These are phyloP conservation scores for Euphorbia peplus DNA, from an alignment of 345 rosid genomes.

Conservation along the genomic window DNA sequence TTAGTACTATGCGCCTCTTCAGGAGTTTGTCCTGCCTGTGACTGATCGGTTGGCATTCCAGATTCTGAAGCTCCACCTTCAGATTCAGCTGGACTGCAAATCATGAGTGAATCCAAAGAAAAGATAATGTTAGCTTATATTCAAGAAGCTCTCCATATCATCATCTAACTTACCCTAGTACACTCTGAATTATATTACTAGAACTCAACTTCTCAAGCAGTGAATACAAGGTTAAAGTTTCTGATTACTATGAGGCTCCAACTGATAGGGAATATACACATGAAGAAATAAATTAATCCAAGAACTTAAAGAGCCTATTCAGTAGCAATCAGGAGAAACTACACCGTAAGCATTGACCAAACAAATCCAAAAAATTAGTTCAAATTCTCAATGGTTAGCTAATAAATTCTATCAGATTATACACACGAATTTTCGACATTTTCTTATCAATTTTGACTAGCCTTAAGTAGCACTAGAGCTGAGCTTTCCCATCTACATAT, in stretches of 20 bases:
- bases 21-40: conserved; percentile 31
- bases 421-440: background rate
- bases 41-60: conserved; percentile 42
- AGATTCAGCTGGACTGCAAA: conserved; percentile 54
- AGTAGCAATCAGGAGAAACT: background rate
- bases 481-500: background rate
- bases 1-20: conserved; percentile 42
- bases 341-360: background rate
- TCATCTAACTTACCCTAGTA: background rate
- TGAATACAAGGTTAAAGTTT: background rate
- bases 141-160: background rate
- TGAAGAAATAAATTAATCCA: background rate
- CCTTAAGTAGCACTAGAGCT: background rate
- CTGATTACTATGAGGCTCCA: background rate
- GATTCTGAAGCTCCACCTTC: conserved; percentile 47
- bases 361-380: background rate
- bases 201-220: background rate
- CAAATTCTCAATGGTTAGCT: background rate
- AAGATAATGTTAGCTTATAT: background rate
- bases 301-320: background rate
- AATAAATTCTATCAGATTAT: background rate
- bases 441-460: background rate
- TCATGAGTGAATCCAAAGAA: conserved; percentile 6
- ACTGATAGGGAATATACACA: background rate
- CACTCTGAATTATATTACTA: background rate